Percentiles rank a stretch among this genome's conserved stretches.
These are phyloP conservation scores for Chlamydomonas eustigma DNA, from an alignment of 139 green algal species.

Conservation along the genomic window DNA sequence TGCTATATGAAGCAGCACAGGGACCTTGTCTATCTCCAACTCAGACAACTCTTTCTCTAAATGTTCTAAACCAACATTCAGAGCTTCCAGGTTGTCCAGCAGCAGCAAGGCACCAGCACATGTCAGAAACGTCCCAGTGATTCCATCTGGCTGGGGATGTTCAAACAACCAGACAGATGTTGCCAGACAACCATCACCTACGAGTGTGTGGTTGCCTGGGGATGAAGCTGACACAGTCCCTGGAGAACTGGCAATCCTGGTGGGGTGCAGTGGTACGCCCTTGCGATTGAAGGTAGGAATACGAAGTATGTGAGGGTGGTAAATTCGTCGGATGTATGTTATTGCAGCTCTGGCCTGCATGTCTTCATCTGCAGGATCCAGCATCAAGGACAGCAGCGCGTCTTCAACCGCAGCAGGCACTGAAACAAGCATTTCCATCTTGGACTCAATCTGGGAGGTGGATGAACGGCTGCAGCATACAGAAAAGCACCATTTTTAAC, in stretches of 20 bases:
- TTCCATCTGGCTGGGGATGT: conserved; percentile 13
- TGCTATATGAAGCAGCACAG: neutral
- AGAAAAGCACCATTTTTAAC: too few relatives aligned
- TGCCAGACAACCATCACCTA: neutral
- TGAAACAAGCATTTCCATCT: conserved; percentile 75
- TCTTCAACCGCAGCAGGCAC: conserved; percentile 91
- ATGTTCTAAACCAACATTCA: neutral
- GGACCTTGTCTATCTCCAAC: neutral
- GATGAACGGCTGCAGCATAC: too few relatives aligned
- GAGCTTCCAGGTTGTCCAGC: neutral
- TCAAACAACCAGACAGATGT: conserved; percentile 42
- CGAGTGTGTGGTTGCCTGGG: conserved; percentile 11
- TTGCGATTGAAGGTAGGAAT: neutral
- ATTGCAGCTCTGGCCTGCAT: conserved; percentile 49
- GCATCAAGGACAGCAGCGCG: conserved; percentile 72
- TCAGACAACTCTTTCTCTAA: neutral
- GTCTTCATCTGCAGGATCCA: conserved; percentile 27
- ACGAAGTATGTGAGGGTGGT: conserved; percentile 71
- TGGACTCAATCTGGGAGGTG: conserved; percentile 14
- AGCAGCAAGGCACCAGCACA: conserved; percentile 9
- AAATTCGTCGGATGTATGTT: conserved; percentile 88
- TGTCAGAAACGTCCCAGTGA: neutral
- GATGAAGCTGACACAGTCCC: too few relatives aligned
- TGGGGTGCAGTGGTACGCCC: conserved; percentile 9
- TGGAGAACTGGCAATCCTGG: too few relatives aligned